phyloP scores from a whole-genome alignment of 2,329 filamentous ascomycete species.

The Paecilomyces niveus region DNA sequence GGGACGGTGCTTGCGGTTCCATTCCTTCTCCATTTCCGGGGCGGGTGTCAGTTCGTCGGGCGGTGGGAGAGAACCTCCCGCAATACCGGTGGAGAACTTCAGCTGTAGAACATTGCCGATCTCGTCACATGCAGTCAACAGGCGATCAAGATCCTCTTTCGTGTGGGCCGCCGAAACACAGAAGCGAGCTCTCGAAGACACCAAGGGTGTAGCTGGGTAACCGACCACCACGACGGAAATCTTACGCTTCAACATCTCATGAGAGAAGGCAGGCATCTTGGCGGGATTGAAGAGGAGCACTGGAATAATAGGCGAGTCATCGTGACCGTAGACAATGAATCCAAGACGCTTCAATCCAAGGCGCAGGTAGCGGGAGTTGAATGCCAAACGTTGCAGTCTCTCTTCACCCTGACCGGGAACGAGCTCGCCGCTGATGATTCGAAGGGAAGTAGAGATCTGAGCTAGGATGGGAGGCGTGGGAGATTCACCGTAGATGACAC shows the following conservation, averaged over 20 bases:
- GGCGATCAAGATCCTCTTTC: slow-evolving; percentile 91
- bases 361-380: slow-evolving; percentile 97
- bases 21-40: slow-evolving; percentile 64
- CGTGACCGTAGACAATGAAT: slow-evolving; percentile 93
- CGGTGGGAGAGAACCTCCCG: slow-evolving; percentile 74
- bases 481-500: slow-evolving; percentile 78
- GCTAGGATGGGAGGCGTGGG: slow-evolving; percentile 81
- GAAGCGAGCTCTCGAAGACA: slow-evolving; percentile 90
- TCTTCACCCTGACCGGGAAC: slow-evolving; percentile 89
- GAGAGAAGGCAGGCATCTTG: slow-evolving; percentile 97
- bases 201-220: slow-evolving; percentile 91
- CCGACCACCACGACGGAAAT: slow-evolving; percentile 96
- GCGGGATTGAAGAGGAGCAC: slow-evolving; percentile 95
- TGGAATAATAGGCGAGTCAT: slow-evolving; percentile 95
- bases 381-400: slow-evolving; percentile 87
- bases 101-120: slow-evolving; percentile 86
- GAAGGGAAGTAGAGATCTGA: slow-evolving; percentile 81
- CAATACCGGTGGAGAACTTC: slow-evolving; percentile 94
- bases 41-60: slow-evolving; percentile 56
- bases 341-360: slow-evolving; percentile 94
- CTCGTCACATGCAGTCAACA: slow-evolving; percentile 85
- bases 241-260: slow-evolving; percentile 96
- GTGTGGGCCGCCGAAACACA: slow-evolving; percentile 94
- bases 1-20: slow-evolving; percentile 41
- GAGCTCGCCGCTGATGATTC: slow-evolving; percentile 82